phyloP scores from a whole-genome alignment of 2,329 filamentous ascomycete genomes.

The Erysiphe pulchra region DNA sequence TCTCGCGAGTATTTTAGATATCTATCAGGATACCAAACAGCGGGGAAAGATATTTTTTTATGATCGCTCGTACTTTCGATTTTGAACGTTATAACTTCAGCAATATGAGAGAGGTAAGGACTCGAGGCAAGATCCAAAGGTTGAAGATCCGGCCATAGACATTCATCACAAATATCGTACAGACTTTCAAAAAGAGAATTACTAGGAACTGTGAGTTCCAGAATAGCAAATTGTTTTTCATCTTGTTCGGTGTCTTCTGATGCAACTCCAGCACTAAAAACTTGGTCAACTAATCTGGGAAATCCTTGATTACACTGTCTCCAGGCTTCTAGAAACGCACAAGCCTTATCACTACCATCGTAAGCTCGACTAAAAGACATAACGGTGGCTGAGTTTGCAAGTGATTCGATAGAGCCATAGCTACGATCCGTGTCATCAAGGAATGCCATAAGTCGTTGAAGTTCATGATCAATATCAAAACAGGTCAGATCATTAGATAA shows the following conservation, averaged over 20 bases:
- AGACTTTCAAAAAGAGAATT: constrained; percentile 9
- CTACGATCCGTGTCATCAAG: constrained; percentile 32
- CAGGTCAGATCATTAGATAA: constrained; percentile 3
- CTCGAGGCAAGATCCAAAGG: constrained; percentile 6
- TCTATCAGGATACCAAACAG: constrained; percentile 26
- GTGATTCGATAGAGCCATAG: constrained; percentile 27
- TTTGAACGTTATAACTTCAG: constrained; percentile 24
- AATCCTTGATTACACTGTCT: constrained; percentile 3
- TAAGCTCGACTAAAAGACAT: constrained; percentile 2
- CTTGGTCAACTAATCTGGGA: constrained; percentile 4
- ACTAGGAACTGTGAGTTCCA: constrained; percentile 9
- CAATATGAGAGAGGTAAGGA: constrained; percentile 14
- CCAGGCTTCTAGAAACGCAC: constrained; percentile 9
- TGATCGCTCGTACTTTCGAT: constrained; percentile 16
- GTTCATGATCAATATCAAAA: constrained; percentile 17
- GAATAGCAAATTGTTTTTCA: constrained; percentile 10
- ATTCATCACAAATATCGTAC: constrained; percentile 13
- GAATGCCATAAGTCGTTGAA: constrained; percentile 37
- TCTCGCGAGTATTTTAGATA: constrained; percentile 22
- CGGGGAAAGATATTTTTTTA: constrained; percentile 23
- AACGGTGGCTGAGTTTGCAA: constrained; percentile 12
- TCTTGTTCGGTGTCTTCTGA: constrained; percentile 4
- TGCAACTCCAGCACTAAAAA: constrained; percentile 10
- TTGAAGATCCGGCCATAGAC: constrained; percentile 8
- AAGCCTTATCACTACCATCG: constrained; percentile 9